Evolutionary conservation across 108 stramenopile species (phyloP).

Genomic region (Pseudonitzschia pungens): DNA sequence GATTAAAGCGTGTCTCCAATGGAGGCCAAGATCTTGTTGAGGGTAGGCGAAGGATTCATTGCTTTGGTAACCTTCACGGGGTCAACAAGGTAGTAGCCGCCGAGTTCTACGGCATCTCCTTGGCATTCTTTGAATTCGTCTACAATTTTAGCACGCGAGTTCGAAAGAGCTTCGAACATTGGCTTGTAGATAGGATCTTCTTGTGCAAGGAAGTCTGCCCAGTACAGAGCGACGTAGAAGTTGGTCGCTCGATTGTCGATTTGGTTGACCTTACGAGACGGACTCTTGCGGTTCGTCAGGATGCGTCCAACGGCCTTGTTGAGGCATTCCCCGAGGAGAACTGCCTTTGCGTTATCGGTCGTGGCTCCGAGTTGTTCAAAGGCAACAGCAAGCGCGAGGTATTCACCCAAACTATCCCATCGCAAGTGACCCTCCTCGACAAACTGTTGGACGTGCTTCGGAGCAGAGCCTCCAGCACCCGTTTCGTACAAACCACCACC

Average conservation of each 20-base stretch:
- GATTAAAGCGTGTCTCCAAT: slow-evolving; percentile 32
- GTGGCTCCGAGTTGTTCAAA: slow-evolving; percentile 67
- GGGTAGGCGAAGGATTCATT: slow-evolving; percentile 84
- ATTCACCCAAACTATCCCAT: slow-evolving; percentile 88
- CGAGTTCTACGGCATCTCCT: slow-evolving; percentile 84
- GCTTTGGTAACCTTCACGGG: slow-evolving; percentile 64
- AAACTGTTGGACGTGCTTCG: slow-evolving; percentile 94
- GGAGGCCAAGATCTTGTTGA: slow-evolving; percentile 56
- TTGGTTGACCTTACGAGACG: slow-evolving; percentile 86
- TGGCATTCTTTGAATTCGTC: slow-evolving; percentile 84
- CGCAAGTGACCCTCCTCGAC: slow-evolving; percentile 89
- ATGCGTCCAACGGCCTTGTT: slow-evolving; percentile 88
- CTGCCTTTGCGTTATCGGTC: slow-evolving; percentile 67
- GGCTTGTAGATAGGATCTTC: slow-evolving; percentile 76
- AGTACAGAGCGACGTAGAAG: slow-evolving; percentile 90
- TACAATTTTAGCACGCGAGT: slow-evolving; percentile 75
- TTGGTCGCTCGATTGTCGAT: slow-evolving; percentile 94
- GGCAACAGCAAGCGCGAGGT: slow-evolving; percentile 79
- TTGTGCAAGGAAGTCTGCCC: slow-evolving; percentile 90
- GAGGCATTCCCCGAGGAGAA: slow-evolving; percentile 73
- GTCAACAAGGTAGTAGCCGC: slow-evolving; percentile 90
- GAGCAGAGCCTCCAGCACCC: slow-evolving; percentile 92
- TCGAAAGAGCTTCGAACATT: slow-evolving; percentile 69
- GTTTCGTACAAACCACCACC: slow-evolving; percentile 95
- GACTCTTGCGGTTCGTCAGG: slow-evolving; percentile 84